Evolutionary conservation across 73 alveolate species (phyloP), one percentile per base, ranked within the genome.

Genomic region (Tetrahymena borealis): DNA sequence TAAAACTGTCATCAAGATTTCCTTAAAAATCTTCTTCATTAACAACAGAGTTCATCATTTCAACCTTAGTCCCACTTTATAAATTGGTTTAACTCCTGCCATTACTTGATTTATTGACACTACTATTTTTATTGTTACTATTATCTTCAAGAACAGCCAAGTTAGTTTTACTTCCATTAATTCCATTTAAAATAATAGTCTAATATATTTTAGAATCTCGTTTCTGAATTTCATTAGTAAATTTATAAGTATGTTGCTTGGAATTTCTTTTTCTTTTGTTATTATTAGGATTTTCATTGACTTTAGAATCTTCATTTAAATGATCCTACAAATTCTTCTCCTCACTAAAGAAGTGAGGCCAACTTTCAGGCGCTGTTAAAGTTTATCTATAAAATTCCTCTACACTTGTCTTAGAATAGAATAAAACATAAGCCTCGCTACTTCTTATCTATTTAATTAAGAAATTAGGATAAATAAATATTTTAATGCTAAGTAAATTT

Each of bases 331-430:
- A 12, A 15, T 60, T 0, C 10, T 60, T 1, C 1, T 60, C 85
- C 10, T 60, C 85, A 5, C 1, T 18, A 60, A 6, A 60, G 28
- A 60, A 60, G 37, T 60, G 85, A 60, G 85, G 85, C 85, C 85
- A 60, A 60, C 85, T 60, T 60, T 60, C 85, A 18, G 85, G 85
- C 6, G 20, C 85, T 6, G 38, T 91, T 10, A 95, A 90, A 32
- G 97, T 95, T 79, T 96, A 78, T 90, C 98, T 95, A 36, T 94
- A 94, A 90, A 95, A 96, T 0, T 92, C 97, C 77, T 96, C 98
- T 0, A 96, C 97, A 33, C 94, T 38, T 94, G 93, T 96, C 40
- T 96, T 96, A n/a, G 96, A 92, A 85, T 95, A 96, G 92, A 96
- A 95, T 1, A 96, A 91, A 15, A 96, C 92, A 93, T 96, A 96